phyloP scores from a whole-genome alignment of 2,329 filamentous ascomycete species.

The Huntiella savannae region DNA sequence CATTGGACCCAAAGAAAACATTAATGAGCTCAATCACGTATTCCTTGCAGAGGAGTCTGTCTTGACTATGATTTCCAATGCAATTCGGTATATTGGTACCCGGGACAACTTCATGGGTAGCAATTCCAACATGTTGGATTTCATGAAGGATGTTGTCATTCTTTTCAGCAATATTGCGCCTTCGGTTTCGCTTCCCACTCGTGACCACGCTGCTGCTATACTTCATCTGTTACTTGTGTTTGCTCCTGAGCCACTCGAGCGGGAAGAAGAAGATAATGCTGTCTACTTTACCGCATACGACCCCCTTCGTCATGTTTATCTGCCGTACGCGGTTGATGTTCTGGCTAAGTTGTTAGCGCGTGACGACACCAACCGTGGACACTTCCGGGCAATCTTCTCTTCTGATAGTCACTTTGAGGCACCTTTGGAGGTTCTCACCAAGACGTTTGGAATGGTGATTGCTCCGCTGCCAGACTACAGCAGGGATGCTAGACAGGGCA shows the following conservation, averaged over 20 bases:
- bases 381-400: slow-evolving; percentile 66
- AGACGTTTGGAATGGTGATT: slow-evolving; percentile 71
- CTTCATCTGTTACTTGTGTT: slow-evolving; percentile 83
- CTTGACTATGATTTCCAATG: slow-evolving; percentile 63
- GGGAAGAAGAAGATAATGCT: slow-evolving; percentile 33
- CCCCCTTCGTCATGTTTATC: slow-evolving; percentile 64
- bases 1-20: not conserved
- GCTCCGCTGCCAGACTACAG: slow-evolving; percentile 58
- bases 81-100: slow-evolving; percentile 75
- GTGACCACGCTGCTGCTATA: slow-evolving; percentile 72
- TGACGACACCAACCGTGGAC: slow-evolving; percentile 78
- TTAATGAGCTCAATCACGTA: slow-evolving; percentile 12
- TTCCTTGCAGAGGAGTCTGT: slow-evolving; percentile 58
- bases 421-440: slow-evolving; percentile 64
- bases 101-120: slow-evolving; percentile 70
- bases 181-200: slow-evolving; percentile 59
- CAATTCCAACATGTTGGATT: slow-evolving; percentile 72
- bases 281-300: slow-evolving; percentile 61
- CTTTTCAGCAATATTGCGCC: slow-evolving; percentile 78
- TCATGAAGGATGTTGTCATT: slow-evolving; percentile 89
- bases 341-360: slow-evolving; percentile 80
- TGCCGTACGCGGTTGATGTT: slow-evolving; percentile 75
- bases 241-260: slow-evolving; percentile 58
- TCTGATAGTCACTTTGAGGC: slow-evolving; percentile 45
- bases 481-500: slow-evolving; percentile 34